These are phyloP conservation scores for Sclerotiophoma versabilis DNA, from an alignment of 2,329 filamentous ascomycete genomes.

Conservation along the genomic window DNA sequence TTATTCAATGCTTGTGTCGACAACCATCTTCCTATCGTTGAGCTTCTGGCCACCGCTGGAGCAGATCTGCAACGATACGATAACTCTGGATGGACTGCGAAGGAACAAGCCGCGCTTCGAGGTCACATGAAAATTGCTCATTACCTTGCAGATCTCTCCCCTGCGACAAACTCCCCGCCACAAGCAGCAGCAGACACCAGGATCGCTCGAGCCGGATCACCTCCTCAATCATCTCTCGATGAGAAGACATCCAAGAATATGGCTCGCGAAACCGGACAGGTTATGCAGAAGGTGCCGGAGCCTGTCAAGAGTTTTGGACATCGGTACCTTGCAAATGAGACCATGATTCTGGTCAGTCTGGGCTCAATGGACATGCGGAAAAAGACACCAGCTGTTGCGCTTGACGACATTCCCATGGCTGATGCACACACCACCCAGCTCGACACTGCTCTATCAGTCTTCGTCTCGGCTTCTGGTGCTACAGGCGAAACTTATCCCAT, in stretches of 20 bases:
- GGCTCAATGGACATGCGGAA: conserved; percentile 96
- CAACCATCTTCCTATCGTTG: conserved; percentile 76
- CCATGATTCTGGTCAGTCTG: conserved; percentile 88
- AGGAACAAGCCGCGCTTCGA: conserved; percentile 88
- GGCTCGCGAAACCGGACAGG: conserved; percentile 47
- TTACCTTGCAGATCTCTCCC: conserved; percentile 67
- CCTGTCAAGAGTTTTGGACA: conserved; percentile 96
- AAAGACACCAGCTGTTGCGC: conserved; percentile 76
- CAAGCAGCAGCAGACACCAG: conserved; percentile 37
- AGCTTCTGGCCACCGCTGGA: conserved; percentile 78
- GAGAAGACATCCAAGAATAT: conserved; percentile 52
- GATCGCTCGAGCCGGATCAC: conserved; percentile 49
- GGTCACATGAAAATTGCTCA: conserved; percentile 85
- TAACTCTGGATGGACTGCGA: conserved; percentile 91
- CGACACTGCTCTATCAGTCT: conserved; percentile 90
- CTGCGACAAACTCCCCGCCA: conserved; percentile 38
- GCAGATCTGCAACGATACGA: conserved; percentile 78
- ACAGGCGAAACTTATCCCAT: conserved; percentile 86
- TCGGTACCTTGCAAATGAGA: conserved; percentile 87
- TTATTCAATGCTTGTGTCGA: conserved; percentile 92
- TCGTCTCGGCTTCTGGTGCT: conserved; percentile 85
- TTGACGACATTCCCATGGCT: conserved; percentile 86
- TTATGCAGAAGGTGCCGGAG: conserved; percentile 64
- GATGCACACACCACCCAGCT: conserved; percentile 92
- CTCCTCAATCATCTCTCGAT: conserved; percentile 65